These are phyloP conservation scores for Sarocladium kiliense DNA, from an alignment of 2,329 filamentous ascomycete genomes.

Conservation along the genomic window DNA sequence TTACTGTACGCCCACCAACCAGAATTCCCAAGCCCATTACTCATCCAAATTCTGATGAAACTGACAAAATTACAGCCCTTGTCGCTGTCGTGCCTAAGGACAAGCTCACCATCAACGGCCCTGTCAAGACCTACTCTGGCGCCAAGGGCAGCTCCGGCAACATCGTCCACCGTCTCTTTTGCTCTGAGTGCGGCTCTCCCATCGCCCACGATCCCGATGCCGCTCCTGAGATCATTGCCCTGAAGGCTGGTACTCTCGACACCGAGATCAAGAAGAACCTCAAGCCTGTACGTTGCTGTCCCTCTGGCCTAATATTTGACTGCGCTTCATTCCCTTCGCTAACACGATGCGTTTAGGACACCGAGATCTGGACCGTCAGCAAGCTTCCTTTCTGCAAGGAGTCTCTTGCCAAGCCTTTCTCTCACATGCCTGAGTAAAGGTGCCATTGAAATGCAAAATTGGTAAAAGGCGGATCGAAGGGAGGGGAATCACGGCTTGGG, in stretches of 20 bases:
- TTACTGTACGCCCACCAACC: conserved; percentile 47
- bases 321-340: too few species aligned
- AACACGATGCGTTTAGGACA: conserved; percentile 48
- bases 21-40: not conserved
- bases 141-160: conserved; percentile 53
- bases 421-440: conserved; percentile 55
- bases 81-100: conserved; percentile 63
- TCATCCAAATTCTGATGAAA: too few species aligned
- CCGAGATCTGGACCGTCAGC: conserved; percentile 64
- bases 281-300: conserved; percentile 55
- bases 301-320: conserved; percentile 12
- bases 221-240: conserved; percentile 64
- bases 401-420: conserved; percentile 56
- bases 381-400: conserved; percentile 69
- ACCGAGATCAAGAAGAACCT: conserved; percentile 61
- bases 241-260: conserved; percentile 63
- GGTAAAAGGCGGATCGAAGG: not conserved
- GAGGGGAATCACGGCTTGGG: not conserved
- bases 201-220: conserved; percentile 66
- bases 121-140: conserved; percentile 59
- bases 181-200: conserved; percentile 62
- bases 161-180: conserved; percentile 63
- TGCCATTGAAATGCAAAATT: not conserved
- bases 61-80: too few species aligned
- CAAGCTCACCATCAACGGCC: conserved; percentile 57